A percentile compares a stretch with the other conserved stretches of the same genome.
phyloP scores from a whole-genome alignment of 2,329 filamentous ascomycete species.

The Fusarium sp. region DNA sequence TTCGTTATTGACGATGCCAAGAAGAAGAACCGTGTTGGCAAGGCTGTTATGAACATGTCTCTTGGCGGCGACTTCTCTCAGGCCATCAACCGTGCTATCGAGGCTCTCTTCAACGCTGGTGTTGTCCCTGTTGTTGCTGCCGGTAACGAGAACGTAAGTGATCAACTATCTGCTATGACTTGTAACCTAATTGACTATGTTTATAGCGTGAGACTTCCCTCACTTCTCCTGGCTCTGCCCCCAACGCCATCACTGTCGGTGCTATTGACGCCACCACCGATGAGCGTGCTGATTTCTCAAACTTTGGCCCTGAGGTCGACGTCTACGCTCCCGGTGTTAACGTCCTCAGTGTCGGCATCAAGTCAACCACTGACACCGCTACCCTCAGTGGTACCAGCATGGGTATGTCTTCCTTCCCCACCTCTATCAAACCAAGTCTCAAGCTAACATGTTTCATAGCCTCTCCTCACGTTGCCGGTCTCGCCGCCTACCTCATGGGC shows the following conservation, averaged over 20 bases:
- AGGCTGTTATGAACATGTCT: conserved; percentile 71
- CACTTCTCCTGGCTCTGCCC: conserved; percentile 63
- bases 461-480: conserved; percentile 72
- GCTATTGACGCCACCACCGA: conserved; percentile 64
- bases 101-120: conserved; percentile 58
- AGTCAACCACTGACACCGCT: conserved; percentile 55
- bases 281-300: conserved; percentile 62
- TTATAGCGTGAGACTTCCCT: conserved; percentile 56
- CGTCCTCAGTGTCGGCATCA: conserved; percentile 62
- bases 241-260: conserved; percentile 67
- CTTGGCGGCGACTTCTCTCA: conserved; percentile 60
- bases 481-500: conserved; percentile 73
- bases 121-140: conserved; percentile 68
- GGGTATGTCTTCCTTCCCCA: conserved; percentile 48
- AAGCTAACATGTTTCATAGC: conserved; percentile 50
- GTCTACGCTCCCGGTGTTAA: conserved; percentile 66
- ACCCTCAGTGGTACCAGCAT: conserved; percentile 67
- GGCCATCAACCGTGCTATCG: conserved; percentile 65
- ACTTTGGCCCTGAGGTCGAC: conserved; percentile 64
- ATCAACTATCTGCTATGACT: neutral
- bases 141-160: conserved; percentile 62
- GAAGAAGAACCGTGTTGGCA: conserved; percentile 54
- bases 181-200: conserved; percentile 7
- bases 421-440: neutral
- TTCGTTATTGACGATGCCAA: conserved; percentile 60